Evolutionary conservation across 1,284 basidiomycete species (phyloP), one percentile per base, ranked within the genome.

Genomic region (Cutaneotrichosporon cyanovorans): DNA sequence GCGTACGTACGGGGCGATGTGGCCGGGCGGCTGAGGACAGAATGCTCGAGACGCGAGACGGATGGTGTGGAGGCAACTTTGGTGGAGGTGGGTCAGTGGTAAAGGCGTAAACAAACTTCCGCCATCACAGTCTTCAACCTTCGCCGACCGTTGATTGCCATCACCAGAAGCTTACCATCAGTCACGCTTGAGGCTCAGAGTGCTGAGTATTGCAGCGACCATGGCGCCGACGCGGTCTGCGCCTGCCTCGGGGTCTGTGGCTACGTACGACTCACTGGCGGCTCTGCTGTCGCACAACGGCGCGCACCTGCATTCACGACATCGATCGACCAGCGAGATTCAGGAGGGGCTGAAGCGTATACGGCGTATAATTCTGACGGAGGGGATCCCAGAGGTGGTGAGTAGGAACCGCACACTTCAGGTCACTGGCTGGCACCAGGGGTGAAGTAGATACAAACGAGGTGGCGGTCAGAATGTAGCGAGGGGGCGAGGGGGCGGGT

Each of bases 361-460:
- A 43, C 75, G 88, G 40, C 76, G 87, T 19, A 74, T 89, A 69
- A 88, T 92, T 39, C 77, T 92, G 30, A 84, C 89, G 16, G 87
- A 91, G 56, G 87, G 87, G 14, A 87, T 92, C 44, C 88, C 88
- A 10, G 66, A 71, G 28, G 56, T 59, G 15, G 62, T 65, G 40
- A 51, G 64, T 56, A 4, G 12, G 30, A 15, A n/a, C n/a, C n/a
- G n/a, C n/a, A n/a, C n/a, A n/a, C n/a, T n/a, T n/a, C n/a, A n/a
- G n/a, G n/a, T n/a, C n/a, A n/a, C n/a, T n/a, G n/a, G n/a, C n/a
- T n/a, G n/a, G n/a, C n/a, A n/a, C n/a, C n/a, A n/a, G n/a, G n/a
- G n/a, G n/a, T n/a, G n/a, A n/a, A n/a, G n/a, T n/a, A n/a, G n/a
- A n/a, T n/a, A n/a, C n/a, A n/a, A n/a, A n/a, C n/a, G n/a, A n/a